Base-by-base conservation (phyloP, 805 yeast species). In the Suhomyces faveliae region DNA sequence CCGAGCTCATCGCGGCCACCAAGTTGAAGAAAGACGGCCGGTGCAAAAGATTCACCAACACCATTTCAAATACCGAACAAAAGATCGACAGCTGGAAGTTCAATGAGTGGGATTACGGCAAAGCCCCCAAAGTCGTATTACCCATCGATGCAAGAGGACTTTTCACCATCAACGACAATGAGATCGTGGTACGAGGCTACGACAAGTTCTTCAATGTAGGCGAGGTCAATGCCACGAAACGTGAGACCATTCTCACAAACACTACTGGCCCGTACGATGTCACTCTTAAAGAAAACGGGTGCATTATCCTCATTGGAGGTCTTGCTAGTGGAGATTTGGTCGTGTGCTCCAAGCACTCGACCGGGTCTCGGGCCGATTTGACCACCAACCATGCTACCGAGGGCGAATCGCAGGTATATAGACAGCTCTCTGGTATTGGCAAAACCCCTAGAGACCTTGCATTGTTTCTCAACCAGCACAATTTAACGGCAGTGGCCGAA, bases 241-340 rank as follows among this genome's bases (percentile, higher is more conserved):
- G 81, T 72, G 67, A 65, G 0, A 58, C 62, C 55, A 60, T 90
- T 4, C 55, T 59, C n/a, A 42, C 54, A 0, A 38, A 49, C 13
- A 84, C 94, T 0, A 25, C 35, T 4, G 97, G 96, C 0, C 97
- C 97, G 0, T 94, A 85, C 63, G 79, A 78, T 15, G 79, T 90
- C 2, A 83, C 97, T 0, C 73, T 85, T 30, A 94, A 94, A 62
- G 95, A 95, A 48, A 94, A 94, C 61, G 99, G 99, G 0, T 94
- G 97, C 59, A 90, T 94, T 45, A 83, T 88, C 1, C 81, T 94
- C 50, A 76, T 94, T 11, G 76, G 96, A 1, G 97, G 92, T 0
- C 66, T 89, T 13, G 76, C 70, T 17, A 84, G 85, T 56, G 96
- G 96, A 0, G 78, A 86, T 0, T 66, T 94, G 12, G 75, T 92